Conservation (phyloP, 2,329 filamentous ascomycete species). For the Teratosphaeria gauchensis region DNA sequence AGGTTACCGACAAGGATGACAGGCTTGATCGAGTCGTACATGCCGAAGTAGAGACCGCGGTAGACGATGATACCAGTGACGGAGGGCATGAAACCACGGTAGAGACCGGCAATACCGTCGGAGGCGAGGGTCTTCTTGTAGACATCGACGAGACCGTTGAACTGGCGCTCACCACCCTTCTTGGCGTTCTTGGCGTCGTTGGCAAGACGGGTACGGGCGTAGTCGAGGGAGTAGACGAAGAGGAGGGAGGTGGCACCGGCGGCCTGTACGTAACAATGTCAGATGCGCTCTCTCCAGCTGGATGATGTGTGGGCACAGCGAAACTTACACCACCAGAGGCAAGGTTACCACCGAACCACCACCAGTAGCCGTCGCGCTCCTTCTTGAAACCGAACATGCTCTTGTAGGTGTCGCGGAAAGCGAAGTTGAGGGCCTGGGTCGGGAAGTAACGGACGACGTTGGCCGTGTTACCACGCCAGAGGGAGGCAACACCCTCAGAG, state of each 20-base stretch:
- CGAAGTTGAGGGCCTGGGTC: slow-evolving; percentile 99
- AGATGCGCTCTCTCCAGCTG: slow-evolving; percentile 1
- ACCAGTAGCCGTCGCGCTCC: slow-evolving; percentile 93
- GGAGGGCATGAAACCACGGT: slow-evolving; percentile 99
- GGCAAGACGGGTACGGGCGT: slow-evolving; percentile 99
- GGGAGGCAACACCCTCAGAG: slow-evolving; percentile 84
- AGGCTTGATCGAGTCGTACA: slow-evolving; percentile 99
- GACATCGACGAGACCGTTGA: slow-evolving; percentile 98
- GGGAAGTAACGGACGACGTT: slow-evolving; percentile 99
- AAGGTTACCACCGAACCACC: slow-evolving; percentile 99
- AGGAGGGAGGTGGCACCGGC: slow-evolving; percentile 99
- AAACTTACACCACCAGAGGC: slow-evolving; percentile 94
- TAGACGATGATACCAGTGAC: slow-evolving; percentile 99
- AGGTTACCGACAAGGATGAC: slow-evolving; percentile 85
- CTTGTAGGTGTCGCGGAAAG: slow-evolving; percentile 99
- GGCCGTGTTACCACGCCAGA: slow-evolving; percentile 99
- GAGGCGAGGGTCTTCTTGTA: slow-evolving; percentile 99
- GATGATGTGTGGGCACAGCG: neutral
- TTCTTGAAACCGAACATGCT: slow-evolving; percentile 99
- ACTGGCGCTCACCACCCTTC: slow-evolving; percentile 94
- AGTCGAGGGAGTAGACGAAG: slow-evolving; percentile 99
- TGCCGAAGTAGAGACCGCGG: slow-evolving; percentile 99
- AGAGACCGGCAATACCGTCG: slow-evolving; percentile 98
- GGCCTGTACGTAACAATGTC: slow-evolving; percentile 44
- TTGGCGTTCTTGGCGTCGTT: slow-evolving; percentile 99